Base-by-base conservation (phyloP, 177 flowering plant species). In the Vitis hybrid region DNA sequence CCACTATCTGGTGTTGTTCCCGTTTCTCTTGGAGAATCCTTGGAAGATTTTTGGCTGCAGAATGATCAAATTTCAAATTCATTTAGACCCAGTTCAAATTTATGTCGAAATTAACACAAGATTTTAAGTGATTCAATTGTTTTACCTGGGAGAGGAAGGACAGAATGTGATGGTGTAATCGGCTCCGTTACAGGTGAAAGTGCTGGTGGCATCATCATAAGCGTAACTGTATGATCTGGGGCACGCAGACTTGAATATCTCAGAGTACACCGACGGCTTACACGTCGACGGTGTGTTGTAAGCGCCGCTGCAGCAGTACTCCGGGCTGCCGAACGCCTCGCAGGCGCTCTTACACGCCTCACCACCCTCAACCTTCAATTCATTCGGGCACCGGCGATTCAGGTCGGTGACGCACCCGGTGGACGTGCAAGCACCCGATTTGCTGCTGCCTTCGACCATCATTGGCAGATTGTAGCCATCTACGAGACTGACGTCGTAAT, bases 141-240 rank as follows among this genome's bases (percentile, higher is more conserved):
- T 14, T 58, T 78, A 85, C 90, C 86, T 83, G 17, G 88, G 72
- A 5, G 47, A 57, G 22, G 73, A 70, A 53, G 92, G 92, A 60
- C 97, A 91, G 72, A 90, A 87, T 20, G 97, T 87, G 69, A 92
- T 76, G 51, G 85, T 74, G 70, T 92, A 92, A 66, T 87, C 88
- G 1, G 92, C 90, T 1, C 82, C 86, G 1, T 77, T 62, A 56
- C 97, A 92, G 1, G 97, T 92, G 55, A 89, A 91, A 20, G 94
- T 91, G 70, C 97, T 90, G 0, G 92, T 86, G 20, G 86, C 85
- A 60, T 92, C 95, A 60, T 92, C 97, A 64, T 84, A 91, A 5
- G 96, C 97, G 55, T 92, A 92, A 83, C 96, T 89, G 54, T 92
- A 92, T 1, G 97, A 87, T 63, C 73, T 79, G 2, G 97, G 97